Evolutionary conservation across 2,329 filamentous ascomycete genomes (phyloP).

Genomic region (Claviceps fusiformis): DNA sequence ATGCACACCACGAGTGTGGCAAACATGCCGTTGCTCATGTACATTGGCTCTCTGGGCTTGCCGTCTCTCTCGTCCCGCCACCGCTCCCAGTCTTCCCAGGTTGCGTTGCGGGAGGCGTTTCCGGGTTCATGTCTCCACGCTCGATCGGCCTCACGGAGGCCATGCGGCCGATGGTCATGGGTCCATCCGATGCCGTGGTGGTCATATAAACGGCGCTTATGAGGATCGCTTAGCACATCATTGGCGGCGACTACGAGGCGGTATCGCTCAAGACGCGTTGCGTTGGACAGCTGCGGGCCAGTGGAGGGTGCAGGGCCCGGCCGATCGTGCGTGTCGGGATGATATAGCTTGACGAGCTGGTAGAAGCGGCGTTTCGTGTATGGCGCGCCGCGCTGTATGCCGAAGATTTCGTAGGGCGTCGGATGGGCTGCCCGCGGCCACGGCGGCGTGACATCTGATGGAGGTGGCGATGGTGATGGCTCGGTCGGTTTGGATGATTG

Average conservation of each 20-base stretch:
- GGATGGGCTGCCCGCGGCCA: conserved; percentile 42
- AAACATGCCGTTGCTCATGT: conserved; percentile 71
- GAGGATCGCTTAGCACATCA: conserved; percentile 69
- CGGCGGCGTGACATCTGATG: conserved; percentile 6
- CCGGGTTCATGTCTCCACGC: conserved; percentile 35
- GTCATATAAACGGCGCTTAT: conserved; percentile 72
- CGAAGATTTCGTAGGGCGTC: conserved; percentile 85
- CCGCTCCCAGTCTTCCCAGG: conserved; percentile 95
- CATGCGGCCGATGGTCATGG: conserved; percentile 35
- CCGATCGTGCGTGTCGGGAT: conserved; percentile 57
- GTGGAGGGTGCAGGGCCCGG: conserved; percentile 5
- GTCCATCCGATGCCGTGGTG: conserved; percentile 70
- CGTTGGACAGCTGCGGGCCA: conserved; percentile 26
- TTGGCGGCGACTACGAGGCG: conserved; percentile 79
- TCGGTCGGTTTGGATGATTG: neutral
- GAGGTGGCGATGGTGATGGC: too few species aligned
- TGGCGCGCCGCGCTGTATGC: conserved; percentile 39
- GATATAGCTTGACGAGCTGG: conserved; percentile 87
- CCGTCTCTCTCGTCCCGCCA: conserved; percentile 49
- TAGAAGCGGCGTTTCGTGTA: conserved; percentile 83
- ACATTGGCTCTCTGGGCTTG: conserved; percentile 36
- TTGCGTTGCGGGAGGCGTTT: conserved; percentile 57
- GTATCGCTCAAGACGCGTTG: conserved; percentile 72
- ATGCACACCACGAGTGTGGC: conserved; percentile 53
- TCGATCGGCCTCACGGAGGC: conserved; percentile 31